Evolutionary conservation across 2,329 filamentous ascomycete species (phyloP), one percentile per base, ranked within the genome.

Genomic region (Fusarium sp.): DNA sequence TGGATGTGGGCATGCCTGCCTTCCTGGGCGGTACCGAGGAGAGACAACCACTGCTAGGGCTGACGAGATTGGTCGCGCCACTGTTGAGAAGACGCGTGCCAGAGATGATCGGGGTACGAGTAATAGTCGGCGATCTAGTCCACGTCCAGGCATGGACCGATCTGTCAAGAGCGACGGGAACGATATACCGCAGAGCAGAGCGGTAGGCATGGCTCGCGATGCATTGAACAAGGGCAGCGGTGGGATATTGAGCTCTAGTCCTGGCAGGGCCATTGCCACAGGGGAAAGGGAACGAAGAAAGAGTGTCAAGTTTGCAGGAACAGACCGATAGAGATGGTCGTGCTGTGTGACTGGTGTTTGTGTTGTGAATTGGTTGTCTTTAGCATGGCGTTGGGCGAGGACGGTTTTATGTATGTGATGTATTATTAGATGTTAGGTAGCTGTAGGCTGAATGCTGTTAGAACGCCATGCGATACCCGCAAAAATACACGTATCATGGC

Each of bases 1-100:
- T 65, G 88, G 89, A 0, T 91, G 89, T 73, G 85, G 88, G 5
- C 89, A 91, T 70, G 86, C 87, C 28, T 91, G 89, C 64, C 81
- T 91, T 0, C 87, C 88, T 0, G 87, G 87, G 0, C 80, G 80
- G 36, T 89, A 87, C 78, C 82, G 86, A 6, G 80, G 84, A 8
- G 85, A 88, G 69, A 81, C 75, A 2, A 78, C 75, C 26, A 82
- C 80, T 0, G 80, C 80, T 4, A 78, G 82, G 6, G 82, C 81
- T 33, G 87, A 88, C n/a, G 87, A 89, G 57, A 76, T 89, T 4
- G 83, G 81, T 13, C 82, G 85, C 4, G 82, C 78, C 1, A 80
- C 84, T 1, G 78, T 82, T 5, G 84, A 87, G 54, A 82, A 67
- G 58, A 66, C 61, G 3, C 76, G 76, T 11, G 52, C 54, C 5